Evolutionary conservation across 2,329 filamentous ascomycete genomes (phyloP).

Genomic region (Bipolaris oryzae): DNA sequence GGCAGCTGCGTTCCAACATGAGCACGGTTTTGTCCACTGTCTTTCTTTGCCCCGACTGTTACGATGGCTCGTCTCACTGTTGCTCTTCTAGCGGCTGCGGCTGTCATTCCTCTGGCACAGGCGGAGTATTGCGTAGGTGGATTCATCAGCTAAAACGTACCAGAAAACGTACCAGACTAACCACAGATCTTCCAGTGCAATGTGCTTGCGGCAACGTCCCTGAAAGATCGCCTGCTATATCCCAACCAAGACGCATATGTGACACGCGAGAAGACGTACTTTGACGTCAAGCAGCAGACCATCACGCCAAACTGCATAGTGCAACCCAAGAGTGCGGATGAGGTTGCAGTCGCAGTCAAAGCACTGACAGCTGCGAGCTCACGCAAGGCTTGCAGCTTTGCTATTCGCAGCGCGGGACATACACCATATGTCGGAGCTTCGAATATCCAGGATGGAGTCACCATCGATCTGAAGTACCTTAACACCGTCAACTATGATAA

Average conservation of each 20-base stretch:
- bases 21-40: not conserved
- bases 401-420: conserved; percentile 35
- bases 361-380: conserved; percentile 12
- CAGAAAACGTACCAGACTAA: not conserved
- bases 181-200: conserved; percentile 11
- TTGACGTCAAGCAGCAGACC: conserved; percentile 28
- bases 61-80: conserved; percentile 12
- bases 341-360: conserved; percentile 28
- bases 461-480: conserved; percentile 33
- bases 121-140: conserved; percentile 13
- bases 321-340: conserved; percentile 23
- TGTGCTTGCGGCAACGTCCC: conserved; percentile 10
- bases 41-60: too few relatives aligned
- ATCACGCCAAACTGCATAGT: conserved; percentile 33
- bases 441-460: conserved; percentile 38
- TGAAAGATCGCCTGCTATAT: conserved; percentile 19
- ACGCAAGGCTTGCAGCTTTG: conserved; percentile 24
- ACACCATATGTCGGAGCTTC: conserved; percentile 32
- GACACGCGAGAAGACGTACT: conserved; percentile 26
- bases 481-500: conserved; percentile 25
- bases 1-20: not conserved
- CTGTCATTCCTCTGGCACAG: conserved; percentile 4
- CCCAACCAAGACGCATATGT: conserved; percentile 22
- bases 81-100: conserved; percentile 15
- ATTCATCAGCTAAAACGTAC: not conserved